Percentiles rank a stretch among this genome's conserved stretches.
Conservation (phyloP, 306 rosid species). For the Rosa lucieae region DNA sequence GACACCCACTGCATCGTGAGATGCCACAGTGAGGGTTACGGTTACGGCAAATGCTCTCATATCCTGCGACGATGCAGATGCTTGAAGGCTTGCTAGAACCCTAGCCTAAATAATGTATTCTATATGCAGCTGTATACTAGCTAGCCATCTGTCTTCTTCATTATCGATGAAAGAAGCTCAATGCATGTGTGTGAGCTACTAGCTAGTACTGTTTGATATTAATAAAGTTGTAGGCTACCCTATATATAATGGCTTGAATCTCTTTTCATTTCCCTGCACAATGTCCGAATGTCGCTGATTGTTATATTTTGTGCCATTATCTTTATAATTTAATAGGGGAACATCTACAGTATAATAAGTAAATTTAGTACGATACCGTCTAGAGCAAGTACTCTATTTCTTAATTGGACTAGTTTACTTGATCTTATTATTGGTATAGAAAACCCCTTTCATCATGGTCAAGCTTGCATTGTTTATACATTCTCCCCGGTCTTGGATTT, state of each 20-base stretch:
- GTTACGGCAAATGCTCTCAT: slow-evolving; percentile 11
- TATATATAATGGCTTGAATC: neutral
- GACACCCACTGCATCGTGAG: neutral
- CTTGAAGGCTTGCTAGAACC: neutral
- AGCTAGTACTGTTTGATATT: neutral
- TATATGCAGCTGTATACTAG: neutral
- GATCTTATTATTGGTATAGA: too few species aligned
- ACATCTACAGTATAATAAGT: neutral
- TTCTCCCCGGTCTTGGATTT: too few species aligned
- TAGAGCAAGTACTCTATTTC: too few species aligned
- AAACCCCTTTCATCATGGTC: too few species aligned
- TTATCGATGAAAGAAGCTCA: neutral
- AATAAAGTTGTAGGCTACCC: neutral
- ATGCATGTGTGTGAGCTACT: neutral
- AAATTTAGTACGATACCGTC: too few species aligned
- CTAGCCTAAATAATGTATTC: neutral
- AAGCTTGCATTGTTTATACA: too few species aligned
- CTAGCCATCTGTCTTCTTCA: neutral
- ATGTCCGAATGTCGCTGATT: neutral
- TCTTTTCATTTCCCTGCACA: neutral
- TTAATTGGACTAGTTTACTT: too few species aligned
- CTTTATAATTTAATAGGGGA: neutral
- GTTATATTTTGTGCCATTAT: neutral
- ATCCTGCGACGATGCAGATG: neutral
- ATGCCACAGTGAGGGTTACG: slow-evolving; percentile 15